phyloP scores from a whole-genome alignment of 345 rosid genomes.

The Pseudoturritis turrita region DNA sequence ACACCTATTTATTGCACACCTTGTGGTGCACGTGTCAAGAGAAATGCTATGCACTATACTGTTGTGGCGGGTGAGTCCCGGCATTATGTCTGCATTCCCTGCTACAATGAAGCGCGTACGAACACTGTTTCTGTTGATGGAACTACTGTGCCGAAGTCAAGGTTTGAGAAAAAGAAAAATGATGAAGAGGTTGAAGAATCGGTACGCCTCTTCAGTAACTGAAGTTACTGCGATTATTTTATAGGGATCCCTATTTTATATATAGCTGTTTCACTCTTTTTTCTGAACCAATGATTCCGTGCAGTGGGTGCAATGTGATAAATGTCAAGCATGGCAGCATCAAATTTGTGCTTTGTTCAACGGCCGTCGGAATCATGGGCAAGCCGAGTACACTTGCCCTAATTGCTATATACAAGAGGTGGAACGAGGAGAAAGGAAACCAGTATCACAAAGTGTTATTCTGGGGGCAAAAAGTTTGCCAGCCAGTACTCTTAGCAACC shows the following conservation, averaged over 20 bases:
- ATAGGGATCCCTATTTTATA: background rate
- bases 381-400: conserved; percentile 99
- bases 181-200: conserved; percentile 99
- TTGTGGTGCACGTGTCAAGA: conserved; percentile 96
- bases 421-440: conserved; percentile 85
- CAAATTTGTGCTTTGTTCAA: conserved; percentile 97
- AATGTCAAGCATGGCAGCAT: conserved; percentile 99
- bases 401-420: conserved; percentile 90
- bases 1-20: conserved; percentile 93
- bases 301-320: conserved; percentile 99
- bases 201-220: conserved; percentile 44
- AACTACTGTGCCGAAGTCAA: conserved; percentile 55
- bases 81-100: conserved; percentile 89
- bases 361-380: conserved; percentile 94
- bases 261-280: background rate
- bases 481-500: conserved; percentile 87
- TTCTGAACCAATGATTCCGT: conserved; percentile 26
- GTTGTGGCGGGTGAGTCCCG: conserved; percentile 87
- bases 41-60: conserved; percentile 93
- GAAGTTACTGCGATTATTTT: background rate
- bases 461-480: conserved; percentile 97
- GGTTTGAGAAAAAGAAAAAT: conserved; percentile 96
- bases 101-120: conserved; percentile 90
- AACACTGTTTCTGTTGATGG: conserved; percentile 75
- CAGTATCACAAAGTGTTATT: conserved; percentile 87